Percentiles rank a stretch among this genome's conserved stretches.
These are phyloP conservation scores for Fusarium siculi DNA, from an alignment of 2,329 filamentous ascomycete genomes.

Conservation along the genomic window DNA sequence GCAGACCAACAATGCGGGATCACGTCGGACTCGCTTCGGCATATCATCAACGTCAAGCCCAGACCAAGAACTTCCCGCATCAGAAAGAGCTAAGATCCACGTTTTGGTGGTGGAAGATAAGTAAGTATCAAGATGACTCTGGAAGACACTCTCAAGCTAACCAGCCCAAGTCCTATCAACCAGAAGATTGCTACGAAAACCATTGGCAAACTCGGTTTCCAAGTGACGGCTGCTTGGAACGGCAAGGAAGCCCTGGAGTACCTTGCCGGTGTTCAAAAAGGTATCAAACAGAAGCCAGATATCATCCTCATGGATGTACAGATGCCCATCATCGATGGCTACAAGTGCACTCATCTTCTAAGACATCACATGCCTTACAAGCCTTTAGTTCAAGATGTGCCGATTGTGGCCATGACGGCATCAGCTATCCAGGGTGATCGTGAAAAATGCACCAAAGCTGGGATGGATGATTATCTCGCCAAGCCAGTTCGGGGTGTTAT, in stretches of 20 bases:
- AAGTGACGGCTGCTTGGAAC: conserved; percentile 78
- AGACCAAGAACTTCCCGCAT: conserved; percentile 61
- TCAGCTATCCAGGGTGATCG: conserved; percentile 80
- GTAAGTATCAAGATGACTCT: conserved; percentile 55
- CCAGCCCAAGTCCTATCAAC: conserved; percentile 67
- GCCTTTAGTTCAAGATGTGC: conserved; percentile 67
- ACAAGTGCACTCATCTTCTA: conserved; percentile 78
- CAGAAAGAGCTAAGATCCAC: conserved; percentile 71
- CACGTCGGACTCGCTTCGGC: conserved; percentile 48
- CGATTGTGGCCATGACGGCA: conserved; percentile 85
- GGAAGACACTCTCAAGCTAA: conserved; percentile 22
- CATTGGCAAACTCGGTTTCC: conserved; percentile 78
- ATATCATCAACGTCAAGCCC: conserved; percentile 50
- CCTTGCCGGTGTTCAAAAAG: conserved; percentile 64
- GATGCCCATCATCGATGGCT: conserved; percentile 82
- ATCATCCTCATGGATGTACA: conserved; percentile 84
- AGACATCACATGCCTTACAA: conserved; percentile 75
- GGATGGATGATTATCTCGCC: conserved; percentile 81
- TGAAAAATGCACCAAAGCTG: conserved; percentile 77
- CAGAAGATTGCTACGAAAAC: conserved; percentile 82
- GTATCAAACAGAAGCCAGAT: conserved; percentile 68
- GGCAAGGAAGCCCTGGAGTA: conserved; percentile 83
- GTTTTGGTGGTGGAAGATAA: conserved; percentile 87
- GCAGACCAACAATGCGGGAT: conserved; percentile 33
- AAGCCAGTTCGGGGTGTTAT: conserved; percentile 77